A percentile compares a stretch with the other conserved stretches of the same genome.
phyloP scores from a whole-genome alignment of 2,329 filamentous ascomycete species.

The Cladosporium austrohemisphaericum region DNA sequence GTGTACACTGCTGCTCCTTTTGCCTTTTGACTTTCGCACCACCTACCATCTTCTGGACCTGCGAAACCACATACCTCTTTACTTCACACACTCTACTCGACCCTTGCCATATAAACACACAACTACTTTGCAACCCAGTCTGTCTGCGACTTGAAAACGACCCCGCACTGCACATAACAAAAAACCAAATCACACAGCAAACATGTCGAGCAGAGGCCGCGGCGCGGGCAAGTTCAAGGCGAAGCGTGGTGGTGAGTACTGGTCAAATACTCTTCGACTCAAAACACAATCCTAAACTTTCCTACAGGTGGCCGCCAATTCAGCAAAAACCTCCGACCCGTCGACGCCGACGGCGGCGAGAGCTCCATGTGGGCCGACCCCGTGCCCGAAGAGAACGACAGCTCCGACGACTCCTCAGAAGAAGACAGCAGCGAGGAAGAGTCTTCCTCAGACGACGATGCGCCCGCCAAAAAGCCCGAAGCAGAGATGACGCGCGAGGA shows the following conservation, averaged over 20 bases:
- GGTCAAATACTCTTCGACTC: neutral
- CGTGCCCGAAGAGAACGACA: conserved; percentile 49
- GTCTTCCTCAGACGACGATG: conserved; percentile 38
- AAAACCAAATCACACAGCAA: conserved; percentile 25
- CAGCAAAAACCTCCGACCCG: conserved; percentile 81
- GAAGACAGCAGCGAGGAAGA: conserved; percentile 48
- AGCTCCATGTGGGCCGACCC: conserved; percentile 80
- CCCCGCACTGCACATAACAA: conserved; percentile 9
- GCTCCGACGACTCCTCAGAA: conserved; percentile 46
- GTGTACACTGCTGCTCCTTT: neutral
- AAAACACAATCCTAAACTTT: conserved; percentile 19
- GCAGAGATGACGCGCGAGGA: conserved; percentile 73
- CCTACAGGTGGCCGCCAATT: conserved; percentile 87
- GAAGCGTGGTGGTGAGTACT: conserved; percentile 73
- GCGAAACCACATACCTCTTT: neutral
- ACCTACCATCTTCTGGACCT: neutral
- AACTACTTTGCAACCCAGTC: too few relatives aligned
- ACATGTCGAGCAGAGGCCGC: conserved; percentile 54
- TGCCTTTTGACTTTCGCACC: neutral
- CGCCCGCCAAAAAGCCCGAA: conserved; percentile 32
- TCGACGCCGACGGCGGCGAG: conserved; percentile 85
- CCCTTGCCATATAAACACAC: neutral
- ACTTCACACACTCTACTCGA: neutral
- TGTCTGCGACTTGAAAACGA: conserved; percentile 1
- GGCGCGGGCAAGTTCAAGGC: conserved; percentile 95